Percentiles rank a stretch among this genome's conserved stretches.
These are phyloP conservation scores for Globisporangium parvum DNA, from an alignment of 352 stramenopile species.

Conservation along the genomic window DNA sequence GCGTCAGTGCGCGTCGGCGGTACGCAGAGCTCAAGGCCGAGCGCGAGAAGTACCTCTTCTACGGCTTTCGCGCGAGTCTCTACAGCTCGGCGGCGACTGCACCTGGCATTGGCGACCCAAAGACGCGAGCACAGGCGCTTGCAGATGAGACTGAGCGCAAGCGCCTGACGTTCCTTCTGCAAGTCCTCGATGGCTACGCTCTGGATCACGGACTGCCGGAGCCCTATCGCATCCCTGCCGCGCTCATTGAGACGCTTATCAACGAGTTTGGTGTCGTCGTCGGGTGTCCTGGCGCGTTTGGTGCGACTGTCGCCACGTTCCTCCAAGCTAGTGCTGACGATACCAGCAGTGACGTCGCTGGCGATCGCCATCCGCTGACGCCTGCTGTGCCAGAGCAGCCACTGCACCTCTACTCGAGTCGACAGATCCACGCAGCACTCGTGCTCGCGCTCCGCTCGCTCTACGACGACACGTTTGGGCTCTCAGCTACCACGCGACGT, in stretches of 20 bases:
- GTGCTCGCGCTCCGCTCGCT: constrained; percentile 46
- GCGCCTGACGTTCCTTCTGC: constrained; percentile 61
- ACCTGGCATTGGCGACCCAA: constrained; percentile 34
- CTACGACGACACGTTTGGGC: constrained; percentile 60
- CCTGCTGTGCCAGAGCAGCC: neutral
- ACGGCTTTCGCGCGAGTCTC: constrained; percentile 59
- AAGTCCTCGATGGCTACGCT: constrained; percentile 53
- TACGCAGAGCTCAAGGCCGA: constrained; percentile 56
- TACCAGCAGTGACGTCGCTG: neutral
- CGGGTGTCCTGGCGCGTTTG: constrained; percentile 42
- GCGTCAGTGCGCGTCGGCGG: constrained; percentile 42
- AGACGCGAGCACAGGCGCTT: constrained; percentile 25
- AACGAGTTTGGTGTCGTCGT: constrained; percentile 65
- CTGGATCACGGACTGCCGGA: constrained; percentile 27
- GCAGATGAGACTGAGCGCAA: constrained; percentile 32
- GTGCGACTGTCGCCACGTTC: constrained; percentile 31
- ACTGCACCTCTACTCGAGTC: constrained; percentile 21
- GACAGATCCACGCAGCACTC: constrained; percentile 45
- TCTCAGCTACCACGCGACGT: constrained; percentile 28
- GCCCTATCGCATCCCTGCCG: constrained; percentile 26
- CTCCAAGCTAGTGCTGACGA: constrained; percentile 10
- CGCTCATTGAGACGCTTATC: constrained; percentile 33
- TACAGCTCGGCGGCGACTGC: constrained; percentile 20
- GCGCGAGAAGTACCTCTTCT: constrained; percentile 56
- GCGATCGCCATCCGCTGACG: neutral